These are phyloP conservation scores for Pleodorina starrii DNA, from an alignment of 139 green algal genomes.

Conservation along the genomic window DNA sequence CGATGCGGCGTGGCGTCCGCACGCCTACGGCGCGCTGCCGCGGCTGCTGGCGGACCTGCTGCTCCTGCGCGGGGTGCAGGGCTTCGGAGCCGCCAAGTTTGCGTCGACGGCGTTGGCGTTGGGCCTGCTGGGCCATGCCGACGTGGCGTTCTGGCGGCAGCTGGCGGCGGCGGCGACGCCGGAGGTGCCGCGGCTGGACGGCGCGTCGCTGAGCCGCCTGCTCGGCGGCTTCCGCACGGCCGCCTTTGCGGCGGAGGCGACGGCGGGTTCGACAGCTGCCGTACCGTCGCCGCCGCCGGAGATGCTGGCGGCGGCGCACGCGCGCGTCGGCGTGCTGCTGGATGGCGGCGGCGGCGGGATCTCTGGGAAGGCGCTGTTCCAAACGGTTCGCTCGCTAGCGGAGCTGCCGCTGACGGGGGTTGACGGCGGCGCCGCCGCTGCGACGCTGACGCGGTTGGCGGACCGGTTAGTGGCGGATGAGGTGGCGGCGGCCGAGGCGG, in stretches of 20 bases:
- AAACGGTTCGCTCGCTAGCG: neutral
- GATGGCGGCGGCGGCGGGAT: neutral
- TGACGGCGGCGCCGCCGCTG: neutral
- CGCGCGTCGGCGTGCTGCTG: neutral
- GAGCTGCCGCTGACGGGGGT: neutral
- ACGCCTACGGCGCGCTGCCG: constrained; percentile 25
- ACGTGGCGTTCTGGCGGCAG: neutral
- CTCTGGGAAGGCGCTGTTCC: neutral
- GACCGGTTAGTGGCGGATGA: neutral
- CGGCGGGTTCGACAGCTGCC: neutral
- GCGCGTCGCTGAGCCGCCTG: neutral
- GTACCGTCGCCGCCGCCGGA: neutral
- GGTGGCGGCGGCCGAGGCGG: neutral
- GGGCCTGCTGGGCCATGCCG: neutral
- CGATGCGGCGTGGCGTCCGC: neutral
- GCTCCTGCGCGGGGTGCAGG: neutral
- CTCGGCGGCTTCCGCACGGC: neutral
- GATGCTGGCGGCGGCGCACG: neutral
- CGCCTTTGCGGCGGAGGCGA: neutral
- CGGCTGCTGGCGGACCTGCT: constrained; percentile 38
- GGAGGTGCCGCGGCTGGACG: constrained; percentile 23
- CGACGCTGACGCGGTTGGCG: neutral
- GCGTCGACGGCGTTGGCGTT: constrained; percentile 7
- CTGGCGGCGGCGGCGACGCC: neutral
- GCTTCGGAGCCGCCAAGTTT: neutral